A percentile compares a stretch with the other conserved stretches of the same genome.
phyloP scores from a whole-genome alignment of 257 asterid genomes.

The Salvia rosmarinus region DNA sequence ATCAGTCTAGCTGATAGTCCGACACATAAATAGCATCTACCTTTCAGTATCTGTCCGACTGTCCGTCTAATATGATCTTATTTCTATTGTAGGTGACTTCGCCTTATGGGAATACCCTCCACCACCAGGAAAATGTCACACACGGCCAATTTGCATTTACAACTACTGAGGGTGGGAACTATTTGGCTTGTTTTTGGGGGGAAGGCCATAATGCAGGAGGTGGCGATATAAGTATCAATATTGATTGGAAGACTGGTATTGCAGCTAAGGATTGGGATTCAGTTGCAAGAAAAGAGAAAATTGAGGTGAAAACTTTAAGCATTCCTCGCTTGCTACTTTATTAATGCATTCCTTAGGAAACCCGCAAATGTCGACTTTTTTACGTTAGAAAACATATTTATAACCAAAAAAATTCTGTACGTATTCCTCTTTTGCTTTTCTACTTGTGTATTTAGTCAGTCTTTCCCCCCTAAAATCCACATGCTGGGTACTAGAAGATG shows the following conservation, averaged over 20 bases:
- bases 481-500: neutral
- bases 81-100: conserved; percentile 63
- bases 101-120: conserved; percentile 76
- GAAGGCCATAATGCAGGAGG: conserved; percentile 51
- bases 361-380: too few relatives aligned
- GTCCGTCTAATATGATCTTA: conserved; percentile 26
- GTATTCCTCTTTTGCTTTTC: neutral
- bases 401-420: neutral
- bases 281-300: conserved; percentile 85
- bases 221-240: conserved; percentile 67
- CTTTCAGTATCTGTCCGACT: neutral
- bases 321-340: conserved; percentile 15
- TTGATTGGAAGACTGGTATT: conserved; percentile 89
- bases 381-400: too few relatives aligned
- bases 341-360: neutral
- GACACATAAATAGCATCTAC: conserved; percentile 7
- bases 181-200: conserved; percentile 81
- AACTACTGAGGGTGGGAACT: conserved; percentile 75
- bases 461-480: neutral
- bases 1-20: neutral
- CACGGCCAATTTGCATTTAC: conserved; percentile 90
- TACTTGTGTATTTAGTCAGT: neutral
- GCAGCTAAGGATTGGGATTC: conserved; percentile 96
- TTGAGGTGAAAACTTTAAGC: conserved; percentile 60
- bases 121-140: conserved; percentile 70